These are phyloP conservation scores for Paraphoma chrysanthemicola DNA, from an alignment of 2,329 filamentous ascomycete species.

Conservation along the genomic window DNA sequence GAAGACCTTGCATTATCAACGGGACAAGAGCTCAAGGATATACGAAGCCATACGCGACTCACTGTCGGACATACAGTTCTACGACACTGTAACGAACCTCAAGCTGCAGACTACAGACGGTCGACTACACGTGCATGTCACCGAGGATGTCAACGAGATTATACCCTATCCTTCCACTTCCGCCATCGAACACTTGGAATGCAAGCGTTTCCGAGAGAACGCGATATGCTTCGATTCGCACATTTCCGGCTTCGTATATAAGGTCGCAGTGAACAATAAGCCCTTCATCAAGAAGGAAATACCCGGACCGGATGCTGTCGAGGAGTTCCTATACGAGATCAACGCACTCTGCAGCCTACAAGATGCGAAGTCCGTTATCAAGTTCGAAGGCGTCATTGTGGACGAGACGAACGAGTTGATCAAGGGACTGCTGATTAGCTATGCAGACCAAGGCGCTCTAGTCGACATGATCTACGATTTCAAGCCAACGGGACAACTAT, in stretches of 20 bases:
- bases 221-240: constrained; percentile 87
- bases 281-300: constrained; percentile 98
- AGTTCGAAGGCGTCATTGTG: constrained; percentile 85
- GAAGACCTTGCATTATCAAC: constrained; percentile 77
- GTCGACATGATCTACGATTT: constrained; percentile 90
- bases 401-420: constrained; percentile 76
- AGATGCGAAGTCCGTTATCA: constrained; percentile 78
- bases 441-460: constrained; percentile 83
- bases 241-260: constrained; percentile 97
- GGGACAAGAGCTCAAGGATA: constrained; percentile 90
- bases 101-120: constrained; percentile 90
- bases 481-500: constrained; percentile 59
- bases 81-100: constrained; percentile 92
- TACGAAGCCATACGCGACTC: constrained; percentile 95
- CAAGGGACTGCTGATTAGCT: constrained; percentile 89
- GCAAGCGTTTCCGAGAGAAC: constrained; percentile 69
- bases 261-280: constrained; percentile 73
- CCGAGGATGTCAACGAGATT: constrained; percentile 96
- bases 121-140: constrained; percentile 91
- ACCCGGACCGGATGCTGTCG: constrained; percentile 90
- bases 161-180: constrained; percentile 81
- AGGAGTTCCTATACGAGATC: constrained; percentile 97
- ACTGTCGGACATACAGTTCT: constrained; percentile 92
- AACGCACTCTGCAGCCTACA: constrained; percentile 86
- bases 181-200: constrained; percentile 74